Conservation (phyloP, 352 stramenopile genomes). For the Pythium dissotocum region DNA sequence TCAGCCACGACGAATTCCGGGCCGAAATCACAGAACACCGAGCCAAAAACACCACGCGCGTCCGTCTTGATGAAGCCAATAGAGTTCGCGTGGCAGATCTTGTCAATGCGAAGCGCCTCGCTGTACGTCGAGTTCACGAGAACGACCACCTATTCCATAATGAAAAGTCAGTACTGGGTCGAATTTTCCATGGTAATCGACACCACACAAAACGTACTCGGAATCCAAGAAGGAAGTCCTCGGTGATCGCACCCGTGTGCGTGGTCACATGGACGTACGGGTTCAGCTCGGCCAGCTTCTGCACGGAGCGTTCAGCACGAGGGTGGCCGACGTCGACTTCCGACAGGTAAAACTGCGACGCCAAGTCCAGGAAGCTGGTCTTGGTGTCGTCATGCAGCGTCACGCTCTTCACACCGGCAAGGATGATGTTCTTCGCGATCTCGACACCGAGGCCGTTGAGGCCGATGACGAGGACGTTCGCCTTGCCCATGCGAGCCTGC, state of each 20-base stretch:
- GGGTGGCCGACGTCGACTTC: constrained; percentile 85
- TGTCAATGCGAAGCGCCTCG: constrained; percentile 74
- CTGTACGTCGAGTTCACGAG: constrained; percentile 78
- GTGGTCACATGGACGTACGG: constrained; percentile 92
- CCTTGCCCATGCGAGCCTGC: constrained; percentile 95
- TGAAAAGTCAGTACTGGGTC: not conserved
- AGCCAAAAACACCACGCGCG: constrained; percentile 92
- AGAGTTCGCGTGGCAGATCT: constrained; percentile 80
- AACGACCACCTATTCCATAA: constrained; percentile 65
- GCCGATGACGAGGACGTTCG: constrained; percentile 95
- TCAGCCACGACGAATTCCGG: constrained; percentile 94
- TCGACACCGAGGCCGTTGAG: constrained; percentile 95
- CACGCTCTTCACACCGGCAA: constrained; percentile 95
- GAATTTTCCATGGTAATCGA: not conserved
- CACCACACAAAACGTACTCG: constrained; percentile 47
- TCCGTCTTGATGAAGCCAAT: constrained; percentile 94
- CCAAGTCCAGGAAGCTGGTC: constrained; percentile 87
- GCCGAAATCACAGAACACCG: constrained; percentile 98
- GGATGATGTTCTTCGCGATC: constrained; percentile 98
- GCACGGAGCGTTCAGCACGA: constrained; percentile 83
- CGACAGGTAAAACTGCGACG: constrained; percentile 96
- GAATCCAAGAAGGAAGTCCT: constrained; percentile 70
- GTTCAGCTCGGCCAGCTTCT: constrained; percentile 96
- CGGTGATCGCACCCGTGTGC: constrained; percentile 66
- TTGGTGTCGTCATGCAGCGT: constrained; percentile 93